These are phyloP conservation scores for Amauroascus niger DNA, from an alignment of 2,329 filamentous ascomycete species.

Conservation along the genomic window DNA sequence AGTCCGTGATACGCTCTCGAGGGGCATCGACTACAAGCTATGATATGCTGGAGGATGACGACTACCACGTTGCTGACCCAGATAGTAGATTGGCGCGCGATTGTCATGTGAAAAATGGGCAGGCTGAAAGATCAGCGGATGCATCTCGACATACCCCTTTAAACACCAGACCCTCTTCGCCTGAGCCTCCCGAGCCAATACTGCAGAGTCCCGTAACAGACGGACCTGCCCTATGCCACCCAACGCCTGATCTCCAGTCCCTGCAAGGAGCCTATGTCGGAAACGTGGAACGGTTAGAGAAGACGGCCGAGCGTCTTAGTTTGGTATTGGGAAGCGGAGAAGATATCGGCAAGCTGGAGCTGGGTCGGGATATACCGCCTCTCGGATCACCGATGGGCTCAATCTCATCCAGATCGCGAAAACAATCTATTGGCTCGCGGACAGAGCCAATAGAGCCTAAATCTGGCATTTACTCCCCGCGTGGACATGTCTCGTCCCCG, in stretches of 20 bases:
- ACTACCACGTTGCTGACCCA: constrained; percentile 31
- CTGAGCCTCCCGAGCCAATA: constrained; percentile 21
- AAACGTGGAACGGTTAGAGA: constrained; percentile 43
- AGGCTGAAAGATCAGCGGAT: background rate
- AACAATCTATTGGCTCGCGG: constrained; percentile 31
- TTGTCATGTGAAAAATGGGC: constrained; percentile 5
- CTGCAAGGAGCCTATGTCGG: constrained; percentile 42
- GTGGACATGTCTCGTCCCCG: constrained; percentile 32
- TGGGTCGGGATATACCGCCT: constrained; percentile 37
- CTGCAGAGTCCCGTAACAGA: constrained; percentile 35
- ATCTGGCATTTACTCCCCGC: constrained; percentile 33
- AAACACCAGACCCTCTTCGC: background rate
- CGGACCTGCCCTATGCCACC: constrained; percentile 38
- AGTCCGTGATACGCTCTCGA: constrained; percentile 15
- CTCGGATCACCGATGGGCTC: constrained; percentile 4
- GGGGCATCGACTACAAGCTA: constrained; percentile 27
- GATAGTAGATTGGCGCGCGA: constrained; percentile 10
- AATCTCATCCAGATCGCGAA: constrained; percentile 18
- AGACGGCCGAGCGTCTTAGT: constrained; percentile 41
- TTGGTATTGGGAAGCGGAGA: constrained; percentile 37
- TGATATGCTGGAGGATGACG: constrained; percentile 40
- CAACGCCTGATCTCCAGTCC: constrained; percentile 42
- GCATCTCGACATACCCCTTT: background rate
- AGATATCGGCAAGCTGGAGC: constrained; percentile 35
- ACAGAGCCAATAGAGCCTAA: constrained; percentile 36